These are phyloP conservation scores for Fusarium sp. DNA, from an alignment of 2,329 filamentous ascomycete genomes.

Conservation along the genomic window DNA sequence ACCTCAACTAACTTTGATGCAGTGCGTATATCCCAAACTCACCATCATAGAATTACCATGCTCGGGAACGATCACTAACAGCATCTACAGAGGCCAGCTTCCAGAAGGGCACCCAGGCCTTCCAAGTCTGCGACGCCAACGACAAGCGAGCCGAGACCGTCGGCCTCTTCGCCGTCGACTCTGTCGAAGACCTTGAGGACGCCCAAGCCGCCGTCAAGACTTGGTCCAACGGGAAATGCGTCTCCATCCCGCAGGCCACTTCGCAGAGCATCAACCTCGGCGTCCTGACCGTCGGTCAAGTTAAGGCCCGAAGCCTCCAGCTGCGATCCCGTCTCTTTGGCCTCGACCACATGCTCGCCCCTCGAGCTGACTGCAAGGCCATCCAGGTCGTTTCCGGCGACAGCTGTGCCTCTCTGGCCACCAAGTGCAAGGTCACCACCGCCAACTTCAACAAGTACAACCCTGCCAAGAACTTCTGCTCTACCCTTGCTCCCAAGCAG, in stretches of 20 bases:
- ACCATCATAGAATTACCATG: background rate
- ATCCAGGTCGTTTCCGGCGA: conserved; percentile 51
- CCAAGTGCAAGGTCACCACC: conserved; percentile 53
- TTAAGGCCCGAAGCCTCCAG: conserved; percentile 29
- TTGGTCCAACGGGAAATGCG: conserved; percentile 39
- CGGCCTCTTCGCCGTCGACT: conserved; percentile 35
- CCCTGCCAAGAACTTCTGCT: conserved; percentile 46
- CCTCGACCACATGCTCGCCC: conserved; percentile 23
- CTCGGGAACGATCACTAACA: background rate
- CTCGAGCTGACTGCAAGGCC: conserved; percentile 37
- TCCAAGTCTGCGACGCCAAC: conserved; percentile 36
- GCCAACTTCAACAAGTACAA: conserved; percentile 56
- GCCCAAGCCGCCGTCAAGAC: conserved; percentile 33
- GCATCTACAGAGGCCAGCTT: conserved; percentile 12
- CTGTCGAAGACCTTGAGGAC: conserved; percentile 20
- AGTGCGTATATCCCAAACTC: conserved; percentile 15
- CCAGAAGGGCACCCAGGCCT: conserved; percentile 28
- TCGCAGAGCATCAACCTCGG: conserved; percentile 26
- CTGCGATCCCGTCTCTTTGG: conserved; percentile 32
- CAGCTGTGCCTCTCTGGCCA: conserved; percentile 51
- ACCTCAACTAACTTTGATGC: conserved; percentile 1
- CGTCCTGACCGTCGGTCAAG: conserved; percentile 24
- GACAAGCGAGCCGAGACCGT: conserved; percentile 35
- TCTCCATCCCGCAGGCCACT: conserved; percentile 8
- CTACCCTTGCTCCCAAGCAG: conserved; percentile 48